Evolutionary conservation across 116 monocot species (phyloP).

Genomic region (Zostera marina): DNA sequence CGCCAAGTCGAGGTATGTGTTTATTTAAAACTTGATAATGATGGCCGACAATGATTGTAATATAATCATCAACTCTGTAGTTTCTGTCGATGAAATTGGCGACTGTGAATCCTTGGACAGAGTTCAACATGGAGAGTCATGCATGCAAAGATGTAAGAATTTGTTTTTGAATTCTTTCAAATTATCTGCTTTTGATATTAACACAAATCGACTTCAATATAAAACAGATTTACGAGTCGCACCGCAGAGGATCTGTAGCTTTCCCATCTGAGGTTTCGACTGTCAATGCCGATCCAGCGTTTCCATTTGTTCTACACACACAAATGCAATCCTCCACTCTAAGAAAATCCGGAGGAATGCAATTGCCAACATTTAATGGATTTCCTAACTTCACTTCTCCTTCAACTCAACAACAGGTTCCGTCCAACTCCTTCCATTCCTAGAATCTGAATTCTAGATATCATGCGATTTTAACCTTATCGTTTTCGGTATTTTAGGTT

Average conservation of each 20-base stretch:
- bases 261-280: conserved; percentile 8
- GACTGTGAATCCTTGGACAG: conserved; percentile 47
- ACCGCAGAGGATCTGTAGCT: background rate
- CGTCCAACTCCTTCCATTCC: no score
- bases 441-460: no score
- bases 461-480: no score
- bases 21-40: background rate
- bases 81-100: conserved; percentile 88
- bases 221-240: background rate
- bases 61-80: conserved; percentile 16
- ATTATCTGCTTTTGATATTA: background rate
- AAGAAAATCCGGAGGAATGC: conserved; percentile 1
- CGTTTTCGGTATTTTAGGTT: no score
- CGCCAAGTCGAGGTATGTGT: conserved; percentile 11
- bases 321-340: background rate
- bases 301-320: conserved; percentile 4
- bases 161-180: background rate
- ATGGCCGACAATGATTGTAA: no score
- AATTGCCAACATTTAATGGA: conserved; percentile 5
- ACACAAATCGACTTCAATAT: background rate
- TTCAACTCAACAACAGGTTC: conserved; percentile 4
- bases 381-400: conserved; percentile 10
- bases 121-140: conserved; percentile 41
- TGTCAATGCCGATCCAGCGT: conserved; percentile 2
- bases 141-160: conserved; percentile 42